Base-by-base conservation (phyloP, 2,329 filamentous ascomycete species). In the Neurospora crassa region DNA sequence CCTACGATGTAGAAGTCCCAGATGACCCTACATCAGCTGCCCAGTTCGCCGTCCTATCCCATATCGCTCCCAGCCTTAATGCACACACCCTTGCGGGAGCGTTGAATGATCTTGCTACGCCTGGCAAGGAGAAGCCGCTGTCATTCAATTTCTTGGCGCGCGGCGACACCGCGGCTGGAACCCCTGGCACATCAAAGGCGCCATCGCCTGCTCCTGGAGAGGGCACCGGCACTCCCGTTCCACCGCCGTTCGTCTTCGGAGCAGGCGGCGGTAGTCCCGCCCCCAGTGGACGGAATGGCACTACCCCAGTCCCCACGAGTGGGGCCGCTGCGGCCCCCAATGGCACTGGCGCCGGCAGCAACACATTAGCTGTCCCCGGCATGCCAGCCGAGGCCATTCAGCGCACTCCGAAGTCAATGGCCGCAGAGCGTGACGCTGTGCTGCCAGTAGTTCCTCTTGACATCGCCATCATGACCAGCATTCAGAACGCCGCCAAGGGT, bases 11-110 rank as follows among this genome's bases (percentile, higher is more conserved):
- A 40, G 91, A 95, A 41, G 80, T 87, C 14, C 93, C 94, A 0
- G 97, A 98, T 79, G 96, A 99, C 78, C 96, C 96, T 0, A 84
- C 90, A 1, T 97, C 96, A 0, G 86, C 90, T 10, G 95, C 96
- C 5, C 96, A 99, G 81, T 84, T 93, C 10, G 90, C 85, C 29
- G 87, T 90, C 45, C 79, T 91, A 37, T 84, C 85, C 0, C 81
- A 86, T 41, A 87, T 89, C 73, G 88, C 89, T 76, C 89, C 89
- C 1, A 88, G 88, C 0, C 81, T 90, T 45, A 82, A 81, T 29
- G 78, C 84, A 41, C 81, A 78, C 18, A 79, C 82, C 11, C 84
- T 84, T 71, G 75, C 81, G 47, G 73, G 78, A 40, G 77, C 79
- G 24, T 82, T 84, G 70, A 75, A 79, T 63, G 88, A 86, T 29